These are phyloP conservation scores for Trametes meyenii DNA, from an alignment of 768 basidiomycete species.

Conservation along the genomic window DNA sequence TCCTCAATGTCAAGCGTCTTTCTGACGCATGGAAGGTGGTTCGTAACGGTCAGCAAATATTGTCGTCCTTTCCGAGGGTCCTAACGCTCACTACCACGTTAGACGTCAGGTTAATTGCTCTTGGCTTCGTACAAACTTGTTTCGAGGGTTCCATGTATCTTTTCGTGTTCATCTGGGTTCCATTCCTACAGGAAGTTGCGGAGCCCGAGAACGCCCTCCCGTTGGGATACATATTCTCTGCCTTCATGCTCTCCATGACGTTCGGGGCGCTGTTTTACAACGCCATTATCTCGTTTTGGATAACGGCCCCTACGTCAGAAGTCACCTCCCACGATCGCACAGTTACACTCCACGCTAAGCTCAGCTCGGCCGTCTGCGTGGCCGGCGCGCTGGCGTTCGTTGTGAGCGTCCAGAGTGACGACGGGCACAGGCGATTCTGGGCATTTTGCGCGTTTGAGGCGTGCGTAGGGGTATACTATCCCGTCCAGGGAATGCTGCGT, in stretches of 20 bases:
- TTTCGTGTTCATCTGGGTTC: conserved; percentile 85
- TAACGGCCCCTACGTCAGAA: conserved; percentile 9
- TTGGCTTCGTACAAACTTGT: conserved; percentile 77
- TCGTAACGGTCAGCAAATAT: conserved; percentile 6
- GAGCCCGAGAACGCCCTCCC: conserved; percentile 48
- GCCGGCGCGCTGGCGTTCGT: conserved; percentile 59
- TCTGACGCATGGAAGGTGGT: conserved; percentile 62
- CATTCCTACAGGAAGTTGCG: conserved; percentile 68
- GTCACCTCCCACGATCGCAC: conserved; percentile 39
- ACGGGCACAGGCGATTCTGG: conserved; percentile 62
- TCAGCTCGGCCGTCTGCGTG: conserved; percentile 66
- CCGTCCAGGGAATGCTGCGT: conserved; percentile 74
- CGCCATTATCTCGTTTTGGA: conserved; percentile 38
- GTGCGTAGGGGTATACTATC: conserved; percentile 81
- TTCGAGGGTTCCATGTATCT: conserved; percentile 88
- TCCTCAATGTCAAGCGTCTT: conserved; percentile 56
- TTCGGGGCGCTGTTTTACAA: conserved; percentile 75
- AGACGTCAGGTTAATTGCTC: conserved; percentile 65
- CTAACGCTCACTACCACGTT: neutral
- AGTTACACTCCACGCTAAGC: conserved; percentile 64
- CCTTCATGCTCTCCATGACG: conserved; percentile 85
- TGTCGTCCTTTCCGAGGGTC: neutral
- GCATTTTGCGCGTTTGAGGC: conserved; percentile 77
- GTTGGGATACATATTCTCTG: conserved; percentile 78
- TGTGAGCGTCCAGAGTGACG: conserved; percentile 44